Base-by-base conservation (phyloP, 495 filamentous ascomycete genomes). In the Trypethelium eluteriae region DNA sequence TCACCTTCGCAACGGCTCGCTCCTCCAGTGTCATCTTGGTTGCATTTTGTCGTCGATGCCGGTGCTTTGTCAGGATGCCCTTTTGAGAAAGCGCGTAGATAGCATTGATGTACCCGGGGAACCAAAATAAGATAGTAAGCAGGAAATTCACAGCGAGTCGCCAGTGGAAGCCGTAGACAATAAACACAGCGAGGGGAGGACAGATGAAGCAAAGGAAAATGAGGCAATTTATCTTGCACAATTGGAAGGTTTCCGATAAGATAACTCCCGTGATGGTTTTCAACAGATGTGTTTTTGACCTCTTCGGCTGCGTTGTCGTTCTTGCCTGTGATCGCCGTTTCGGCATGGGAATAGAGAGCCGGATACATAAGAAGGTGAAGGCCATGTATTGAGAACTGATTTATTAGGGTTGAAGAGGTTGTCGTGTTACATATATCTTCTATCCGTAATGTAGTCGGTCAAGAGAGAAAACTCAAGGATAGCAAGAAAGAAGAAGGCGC, bases 21-120 rank as follows among this genome's bases (percentile, higher is more conserved):
- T 59, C 53, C 7, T 59, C 53, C 53, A 59, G 32, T 14, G 53
- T 6, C 53, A 59, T 36, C 32, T 32, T 59, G 18, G 34, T 36
- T 36, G 25, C 53, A 36, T 59, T 59, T 3, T 32, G 53, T 36
- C 53, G 53, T 36, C 53, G 53, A 59, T 59, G 53, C n/a, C 53
- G 53, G 14, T 59, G 34, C 53, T 59, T 59, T 6, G 53, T 59
- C 32, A 59, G 14, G 7, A 59, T 32, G 32, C 53, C 53, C 32
- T 59, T 59, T 36, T 59, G 53, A 14, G 53, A 59, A 59, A 59
- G 53, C 5, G 53, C 53, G 32, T 59, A 59, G 4, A 59, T 36
- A 3, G 53, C 53, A 36, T 59, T 59, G 11, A 59, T 32, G 7
- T 59, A 32, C 34, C 11, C 25, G 5, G n/a, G n/a, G 32, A 25